Evolutionary conservation across 768 basidiomycete species (phyloP).

Genomic region (Thelephora ganbajun): DNA sequence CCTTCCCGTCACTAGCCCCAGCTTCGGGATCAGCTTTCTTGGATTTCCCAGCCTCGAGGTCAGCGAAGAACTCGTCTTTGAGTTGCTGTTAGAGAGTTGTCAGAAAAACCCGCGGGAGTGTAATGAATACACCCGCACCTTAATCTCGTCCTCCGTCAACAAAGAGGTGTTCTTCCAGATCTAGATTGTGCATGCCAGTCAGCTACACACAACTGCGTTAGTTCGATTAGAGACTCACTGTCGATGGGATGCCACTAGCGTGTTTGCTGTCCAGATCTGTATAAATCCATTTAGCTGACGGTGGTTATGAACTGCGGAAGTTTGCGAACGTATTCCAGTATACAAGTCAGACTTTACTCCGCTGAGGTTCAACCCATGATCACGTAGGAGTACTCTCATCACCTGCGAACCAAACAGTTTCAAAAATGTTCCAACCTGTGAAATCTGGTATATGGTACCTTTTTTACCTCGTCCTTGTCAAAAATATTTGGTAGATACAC

Average conservation of each 20-base stretch:
- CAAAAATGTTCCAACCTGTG: not conserved
- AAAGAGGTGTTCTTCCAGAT: constrained; percentile 55
- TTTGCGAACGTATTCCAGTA: constrained; percentile 37
- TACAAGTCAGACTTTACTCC: constrained; percentile 67
- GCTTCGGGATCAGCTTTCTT: constrained; percentile 10
- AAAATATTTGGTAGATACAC: constrained; percentile 62
- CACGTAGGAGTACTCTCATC: constrained; percentile 51
- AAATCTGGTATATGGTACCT: constrained; percentile 21
- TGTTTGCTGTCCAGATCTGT: constrained; percentile 70
- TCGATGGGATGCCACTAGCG: constrained; percentile 55
- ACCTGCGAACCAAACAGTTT: constrained; percentile 25
- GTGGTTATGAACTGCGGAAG: no score
- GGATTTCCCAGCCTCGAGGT: constrained; percentile 22
- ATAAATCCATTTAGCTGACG: no score
- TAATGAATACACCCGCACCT: constrained; percentile 26
- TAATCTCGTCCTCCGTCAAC: constrained; percentile 45
- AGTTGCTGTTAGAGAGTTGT: constrained; percentile 28
- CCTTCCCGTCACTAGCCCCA: constrained; percentile 10
- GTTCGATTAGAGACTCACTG: constrained; percentile 25
- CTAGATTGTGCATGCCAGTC: constrained; percentile 24
- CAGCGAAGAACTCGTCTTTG: constrained; percentile 47
- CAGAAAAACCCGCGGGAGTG: constrained; percentile 2
- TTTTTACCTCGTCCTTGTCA: constrained; percentile 42
- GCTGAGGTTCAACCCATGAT: constrained; percentile 49
- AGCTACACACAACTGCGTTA: not conserved